Conservation (phyloP, 2,329 filamentous ascomycete genomes). For the Paracorniculantispora psalliotae region DNA sequence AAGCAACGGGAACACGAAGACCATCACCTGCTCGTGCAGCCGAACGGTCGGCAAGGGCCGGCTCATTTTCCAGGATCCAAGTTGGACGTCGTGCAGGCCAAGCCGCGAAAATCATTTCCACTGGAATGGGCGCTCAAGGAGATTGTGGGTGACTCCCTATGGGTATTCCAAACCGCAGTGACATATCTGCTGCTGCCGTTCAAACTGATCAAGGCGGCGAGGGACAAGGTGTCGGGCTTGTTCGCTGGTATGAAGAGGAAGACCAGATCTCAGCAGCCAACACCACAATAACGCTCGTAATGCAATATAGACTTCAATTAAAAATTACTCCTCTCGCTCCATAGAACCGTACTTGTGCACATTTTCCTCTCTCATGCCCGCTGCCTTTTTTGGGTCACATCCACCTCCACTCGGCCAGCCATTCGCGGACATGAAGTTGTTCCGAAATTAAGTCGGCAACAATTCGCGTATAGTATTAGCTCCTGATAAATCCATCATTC, state of each 20-base stretch:
- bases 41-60: constrained; percentile 20
- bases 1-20: constrained; percentile 24
- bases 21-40: constrained; percentile 22
- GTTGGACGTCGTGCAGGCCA: constrained; percentile 19
- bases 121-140: constrained; percentile 18
- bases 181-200: not conserved
- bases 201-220: not conserved
- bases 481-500: not conserved
- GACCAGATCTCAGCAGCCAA: not conserved
- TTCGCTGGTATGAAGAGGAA: not conserved
- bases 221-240: not conserved
- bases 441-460: not conserved
- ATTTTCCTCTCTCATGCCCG: too few species aligned
- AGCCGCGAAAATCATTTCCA: constrained; percentile 19
- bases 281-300: not conserved
- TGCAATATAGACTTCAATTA: not conserved
- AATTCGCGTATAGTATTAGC: not conserved
- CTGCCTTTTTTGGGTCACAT: too few species aligned
- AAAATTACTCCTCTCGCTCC: not conserved
- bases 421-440: too few species aligned
- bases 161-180: not conserved
- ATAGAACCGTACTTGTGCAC: too few species aligned
- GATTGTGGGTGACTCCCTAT: constrained; percentile 5
- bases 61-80: constrained; percentile 24
- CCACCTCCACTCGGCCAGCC: too few species aligned